Evolutionary conservation across 148 eudicot genomes (phyloP), one percentile per base, ranked within the genome.

Genomic region (Rhododendron ovatum): DNA sequence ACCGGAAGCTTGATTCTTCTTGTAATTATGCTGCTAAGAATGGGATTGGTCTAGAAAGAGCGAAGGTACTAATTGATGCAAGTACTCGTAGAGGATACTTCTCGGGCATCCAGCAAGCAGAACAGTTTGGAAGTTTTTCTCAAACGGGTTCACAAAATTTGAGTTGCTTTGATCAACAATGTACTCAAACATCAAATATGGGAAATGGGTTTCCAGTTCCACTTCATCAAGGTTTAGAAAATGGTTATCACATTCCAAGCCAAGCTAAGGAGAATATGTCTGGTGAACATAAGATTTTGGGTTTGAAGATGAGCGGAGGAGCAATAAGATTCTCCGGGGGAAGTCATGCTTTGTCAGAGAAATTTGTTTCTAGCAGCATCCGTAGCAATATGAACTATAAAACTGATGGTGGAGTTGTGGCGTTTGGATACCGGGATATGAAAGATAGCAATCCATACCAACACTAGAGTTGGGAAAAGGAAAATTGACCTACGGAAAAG

Each of bases 191-290:
- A 13, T 77, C 91, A 47, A 74, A 35, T 28, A 75, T 35, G 30
- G 91, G 87, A 45, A 84, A 30, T 50, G 87, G 80, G 84, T 89
- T 89, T 83, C 81, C 86, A 5, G 83, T 85, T 77, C 84, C 88
- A 11, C 83, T 93, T 80, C 88, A 87, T 78, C 89, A 86, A 57
- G 90, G 88, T 0, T 77, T 86, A 26, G 79, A 87, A 73, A 86
- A 85, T 59, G 90, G 91, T 77, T 85, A 87, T 24, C 88, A 91
- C 84, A 80, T 86, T 51, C 33, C 87, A 1, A 85, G 83, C 67
- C 91, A 90, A 76, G 59, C 83, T 53, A 73, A 86, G 69, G 93
- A 88, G 35, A 89, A 91, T 84, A 86, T 83, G 12, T 84, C 86
- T 41, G 86, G 84, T 53, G 90, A 81, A 15, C 88, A 85, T 7